Base-by-base conservation (phyloP, 768 basidiomycete genomes). In the Hygrophoropsis aurantiaca region DNA sequence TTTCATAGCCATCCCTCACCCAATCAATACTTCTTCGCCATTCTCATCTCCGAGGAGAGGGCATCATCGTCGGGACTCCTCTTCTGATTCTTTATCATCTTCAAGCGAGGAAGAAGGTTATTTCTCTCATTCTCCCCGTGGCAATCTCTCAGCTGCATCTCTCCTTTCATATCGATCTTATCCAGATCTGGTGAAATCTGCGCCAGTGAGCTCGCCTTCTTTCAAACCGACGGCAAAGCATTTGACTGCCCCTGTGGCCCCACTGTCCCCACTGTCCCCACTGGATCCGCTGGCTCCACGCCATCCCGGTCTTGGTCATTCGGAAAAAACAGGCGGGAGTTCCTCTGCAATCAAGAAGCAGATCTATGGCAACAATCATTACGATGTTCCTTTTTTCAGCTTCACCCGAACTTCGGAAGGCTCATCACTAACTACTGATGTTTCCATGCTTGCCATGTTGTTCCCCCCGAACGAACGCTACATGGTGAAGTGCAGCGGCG, bases 371-470 rank as follows among this genome's bases (percentile, higher is more conserved):
- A 44, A 33, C 30, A 20, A 7, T 11, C 43, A 3, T 34, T 15
- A 11, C 27, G 50, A 42, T n/a, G 74, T 84, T n/a, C 81, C 87
- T 3, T 90, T 92, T 68, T 83, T 90, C 66, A 86, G 81, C 52
- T 85, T 90, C 59, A 90, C 87, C 15, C 74, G 86, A 50, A 89
- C 88, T 5, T 65, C 74, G 18, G 89, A 90, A 62, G 85, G 85
- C 2, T 85, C 87, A 19, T 87, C 85, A 10, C 69, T 92, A 42
- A 87, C 87, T 2, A 81, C 88, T 3, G 85, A 87, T 43, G 80
- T 83, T 9, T 70, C 75, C 32, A 66, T 85, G 19, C 79, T 92
- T 9, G 80, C 87, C 11, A 70, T 79, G 27, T 66, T 90, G 7
- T 92, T 91, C 62, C 84, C 83, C 16, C 76, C 76, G n/a, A 73